phyloP scores from a whole-genome alignment of 2,329 filamentous ascomycete genomes.

The Fusarium domesticum region DNA sequence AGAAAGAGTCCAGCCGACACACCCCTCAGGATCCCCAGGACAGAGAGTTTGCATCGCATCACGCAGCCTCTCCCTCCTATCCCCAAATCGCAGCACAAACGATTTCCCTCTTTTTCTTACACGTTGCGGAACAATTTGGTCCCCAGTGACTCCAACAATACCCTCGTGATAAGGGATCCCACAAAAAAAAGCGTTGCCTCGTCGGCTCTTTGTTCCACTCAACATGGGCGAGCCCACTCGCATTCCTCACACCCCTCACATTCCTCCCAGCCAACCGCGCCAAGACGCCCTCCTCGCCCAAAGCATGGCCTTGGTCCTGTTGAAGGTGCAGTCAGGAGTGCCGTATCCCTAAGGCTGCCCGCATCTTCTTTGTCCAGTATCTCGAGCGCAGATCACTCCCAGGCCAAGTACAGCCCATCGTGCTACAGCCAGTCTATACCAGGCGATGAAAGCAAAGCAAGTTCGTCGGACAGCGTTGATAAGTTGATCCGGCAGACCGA shows the following conservation, averaged over 20 bases:
- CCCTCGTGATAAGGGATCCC: slow-evolving; percentile 25
- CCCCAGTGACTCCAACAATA: slow-evolving; percentile 32
- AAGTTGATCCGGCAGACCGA: slow-evolving; percentile 50
- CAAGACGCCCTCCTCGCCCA: slow-evolving; percentile 21
- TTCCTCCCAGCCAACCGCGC: slow-evolving; percentile 6
- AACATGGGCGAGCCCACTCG: slow-evolving; percentile 19
- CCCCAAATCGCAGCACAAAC: slow-evolving; percentile 34
- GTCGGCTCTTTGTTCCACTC: slow-evolving; percentile 35
- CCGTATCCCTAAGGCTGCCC: slow-evolving; percentile 10
- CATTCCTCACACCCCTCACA: slow-evolving; percentile 12
- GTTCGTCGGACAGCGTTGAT: slow-evolving; percentile 39
- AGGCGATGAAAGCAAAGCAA: slow-evolving; percentile 16
- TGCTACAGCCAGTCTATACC: slow-evolving; percentile 8
- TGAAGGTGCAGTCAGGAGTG: slow-evolving; percentile 5
- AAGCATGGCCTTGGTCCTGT: slow-evolving; percentile 15
- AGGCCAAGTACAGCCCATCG: slow-evolving; percentile 6
- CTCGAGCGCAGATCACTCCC: slow-evolving; percentile 11
- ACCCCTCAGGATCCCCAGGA: slow-evolving; percentile 34
- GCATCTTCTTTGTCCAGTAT: slow-evolving; percentile 25
- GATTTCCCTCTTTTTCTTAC: slow-evolving; percentile 40
- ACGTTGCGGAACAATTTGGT: slow-evolving; percentile 47
- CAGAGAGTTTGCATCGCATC: slow-evolving; percentile 40
- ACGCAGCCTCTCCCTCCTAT: slow-evolving; percentile 36
- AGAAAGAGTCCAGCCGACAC: slow-evolving; percentile 11
- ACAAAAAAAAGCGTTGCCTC: slow-evolving; percentile 26